Evolutionary conservation across 1,284 basidiomycete species (phyloP).

Genomic region (Sporisorium exsertum): DNA sequence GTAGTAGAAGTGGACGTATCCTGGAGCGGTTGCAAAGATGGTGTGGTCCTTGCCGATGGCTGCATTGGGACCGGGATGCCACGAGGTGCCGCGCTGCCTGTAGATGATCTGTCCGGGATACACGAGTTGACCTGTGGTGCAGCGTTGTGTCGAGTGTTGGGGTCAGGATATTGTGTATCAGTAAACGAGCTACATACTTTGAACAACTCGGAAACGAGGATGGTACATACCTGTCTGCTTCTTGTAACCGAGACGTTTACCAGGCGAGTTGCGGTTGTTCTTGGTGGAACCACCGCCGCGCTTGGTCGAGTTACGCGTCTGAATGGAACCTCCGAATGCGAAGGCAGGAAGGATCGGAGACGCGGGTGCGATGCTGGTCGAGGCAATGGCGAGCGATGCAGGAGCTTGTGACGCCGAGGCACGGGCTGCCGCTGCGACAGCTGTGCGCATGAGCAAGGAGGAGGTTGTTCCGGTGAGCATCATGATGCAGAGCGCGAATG

Average conservation of each 20-base stretch:
- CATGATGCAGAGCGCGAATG: slow-evolving; percentile 13
- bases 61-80: slow-evolving; percentile 67
- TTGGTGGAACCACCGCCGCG: slow-evolving; percentile 67
- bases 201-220: slow-evolving; percentile 13
- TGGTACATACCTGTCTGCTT: slow-evolving; percentile 40
- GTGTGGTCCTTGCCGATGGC: slow-evolving; percentile 68
- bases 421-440: slow-evolving; percentile 24
- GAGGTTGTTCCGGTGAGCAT: slow-evolving; percentile 31
- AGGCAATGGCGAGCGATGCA: slow-evolving; percentile 56
- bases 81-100: slow-evolving; percentile 66
- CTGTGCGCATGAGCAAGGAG: slow-evolving; percentile 39
- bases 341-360: slow-evolving; percentile 52
- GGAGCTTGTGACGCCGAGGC: slow-evolving; percentile 28
- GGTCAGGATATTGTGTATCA: background rate
- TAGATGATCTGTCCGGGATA: slow-evolving; percentile 65
- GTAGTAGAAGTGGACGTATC: slow-evolving; percentile 67
- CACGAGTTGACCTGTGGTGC: slow-evolving; percentile 53
- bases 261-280: slow-evolving; percentile 68
- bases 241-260: slow-evolving; percentile 68
- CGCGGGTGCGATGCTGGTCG: slow-evolving; percentile 24
- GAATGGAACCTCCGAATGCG: slow-evolving; percentile 61
- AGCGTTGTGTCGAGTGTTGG: background rate
- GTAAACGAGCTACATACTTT: background rate
- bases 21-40: slow-evolving; percentile 64
- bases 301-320: slow-evolving; percentile 69